phyloP scores from a whole-genome alignment of 176 grass and related monocot genomes.

The Oryza glumipatula region DNA sequence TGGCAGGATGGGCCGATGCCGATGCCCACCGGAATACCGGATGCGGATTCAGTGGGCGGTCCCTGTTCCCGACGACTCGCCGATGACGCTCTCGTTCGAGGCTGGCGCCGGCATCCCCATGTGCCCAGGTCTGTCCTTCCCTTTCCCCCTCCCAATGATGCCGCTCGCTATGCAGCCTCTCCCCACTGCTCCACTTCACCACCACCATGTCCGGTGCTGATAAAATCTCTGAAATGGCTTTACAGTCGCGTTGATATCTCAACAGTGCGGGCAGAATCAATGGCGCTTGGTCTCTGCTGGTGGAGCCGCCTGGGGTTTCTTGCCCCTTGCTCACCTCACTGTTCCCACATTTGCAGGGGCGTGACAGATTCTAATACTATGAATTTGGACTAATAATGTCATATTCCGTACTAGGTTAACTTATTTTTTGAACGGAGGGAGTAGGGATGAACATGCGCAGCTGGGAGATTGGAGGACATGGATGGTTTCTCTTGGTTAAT shows the following conservation, averaged over 20 bases:
- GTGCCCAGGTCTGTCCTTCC: constrained; percentile 18
- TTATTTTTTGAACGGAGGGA: no score
- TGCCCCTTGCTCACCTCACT: not conserved
- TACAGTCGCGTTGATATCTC: constrained; percentile 35
- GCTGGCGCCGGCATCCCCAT: constrained; percentile 21
- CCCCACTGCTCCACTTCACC: not conserved
- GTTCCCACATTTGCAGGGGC: no score
- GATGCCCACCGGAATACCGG: not conserved
- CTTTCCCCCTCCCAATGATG: not conserved
- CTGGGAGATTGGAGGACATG: not conserved
- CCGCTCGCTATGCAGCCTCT: no score
- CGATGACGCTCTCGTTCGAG: not conserved
- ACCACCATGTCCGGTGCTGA: constrained; percentile 16
- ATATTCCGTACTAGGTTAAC: no score
- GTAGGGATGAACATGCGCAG: no score
- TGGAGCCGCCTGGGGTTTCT: not conserved
- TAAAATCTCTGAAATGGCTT: constrained; percentile 4
- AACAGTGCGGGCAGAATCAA: constrained; percentile 12
- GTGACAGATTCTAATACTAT: no score
- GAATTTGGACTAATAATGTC: no score
- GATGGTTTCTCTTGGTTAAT: no score
- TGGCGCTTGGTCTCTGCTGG: not conserved
- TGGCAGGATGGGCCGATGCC: not conserved
- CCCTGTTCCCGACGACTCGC: constrained; percentile 14
- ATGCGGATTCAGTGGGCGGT: not conserved